phyloP scores from a whole-genome alignment of 768 basidiomycete species.

The Calocera viscosa region DNA sequence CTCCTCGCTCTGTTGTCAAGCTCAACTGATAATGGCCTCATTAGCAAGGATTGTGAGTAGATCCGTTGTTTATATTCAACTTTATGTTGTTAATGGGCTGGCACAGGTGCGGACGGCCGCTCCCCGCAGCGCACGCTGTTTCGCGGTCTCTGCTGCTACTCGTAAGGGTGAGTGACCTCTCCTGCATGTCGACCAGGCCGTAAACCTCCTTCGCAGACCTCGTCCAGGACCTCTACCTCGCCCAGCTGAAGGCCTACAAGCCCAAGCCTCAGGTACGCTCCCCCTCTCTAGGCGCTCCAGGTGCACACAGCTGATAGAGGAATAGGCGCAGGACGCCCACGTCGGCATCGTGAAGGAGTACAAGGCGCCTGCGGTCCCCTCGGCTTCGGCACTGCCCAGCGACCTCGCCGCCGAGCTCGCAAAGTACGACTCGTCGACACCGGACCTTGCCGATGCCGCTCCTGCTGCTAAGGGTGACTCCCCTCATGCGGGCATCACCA shows the following conservation, averaged over 20 bases:
- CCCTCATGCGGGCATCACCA: slow-evolving; percentile 39
- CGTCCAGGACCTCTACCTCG: slow-evolving; percentile 83
- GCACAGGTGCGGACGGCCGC: slow-evolving; percentile 17
- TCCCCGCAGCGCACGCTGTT: slow-evolving; percentile 23
- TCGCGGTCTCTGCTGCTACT: slow-evolving; percentile 25
- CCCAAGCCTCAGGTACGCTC: slow-evolving; percentile 49
- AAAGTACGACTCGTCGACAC: slow-evolving; percentile 75
- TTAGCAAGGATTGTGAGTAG: neutral
- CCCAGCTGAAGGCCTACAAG: slow-evolving; percentile 84
- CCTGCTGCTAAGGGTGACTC: slow-evolving; percentile 26
- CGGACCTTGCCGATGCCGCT: slow-evolving; percentile 30
- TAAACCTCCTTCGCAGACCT: slow-evolving; percentile 46
- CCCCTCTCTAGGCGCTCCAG: neutral
- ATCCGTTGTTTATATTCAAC: neutral
- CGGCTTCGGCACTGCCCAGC: slow-evolving; percentile 58
- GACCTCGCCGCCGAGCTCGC: slow-evolving; percentile 82
- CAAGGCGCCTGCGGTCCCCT: slow-evolving; percentile 59
- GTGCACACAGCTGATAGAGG: neutral
- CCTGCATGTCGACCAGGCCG: neutral
- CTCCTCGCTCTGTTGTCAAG: neutral
- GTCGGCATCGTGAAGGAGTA: slow-evolving; percentile 77
- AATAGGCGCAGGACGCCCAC: slow-evolving; percentile 79
- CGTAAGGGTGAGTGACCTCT: slow-evolving; percentile 27
- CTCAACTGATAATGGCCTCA: neutral
- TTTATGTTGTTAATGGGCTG: neutral